Evolutionary conservation across 169 alveolate species (phyloP).

Genomic region (Plasmodium gonderi): DNA sequence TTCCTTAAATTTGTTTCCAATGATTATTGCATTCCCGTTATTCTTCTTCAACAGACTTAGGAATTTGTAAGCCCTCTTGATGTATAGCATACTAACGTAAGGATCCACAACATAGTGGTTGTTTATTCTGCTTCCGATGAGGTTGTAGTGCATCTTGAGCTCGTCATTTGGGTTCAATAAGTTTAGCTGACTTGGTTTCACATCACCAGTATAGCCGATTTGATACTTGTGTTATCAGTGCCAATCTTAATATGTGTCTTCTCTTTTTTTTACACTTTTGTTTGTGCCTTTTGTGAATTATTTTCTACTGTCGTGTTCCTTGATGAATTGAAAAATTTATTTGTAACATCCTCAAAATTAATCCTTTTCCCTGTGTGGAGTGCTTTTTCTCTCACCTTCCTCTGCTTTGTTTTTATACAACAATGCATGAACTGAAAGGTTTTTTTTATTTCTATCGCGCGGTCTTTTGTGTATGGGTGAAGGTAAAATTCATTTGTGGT

Average conservation of each 20-base stretch:
- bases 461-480: too few species aligned
- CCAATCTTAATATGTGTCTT: too few species aligned
- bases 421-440: too few species aligned
- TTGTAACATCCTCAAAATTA: too few species aligned
- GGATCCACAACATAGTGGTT: conserved; percentile 83
- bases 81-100: conserved; percentile 79
- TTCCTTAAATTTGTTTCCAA: conserved; percentile 79
- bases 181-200: too few species aligned
- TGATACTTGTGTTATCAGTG: too few species aligned
- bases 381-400: background rate
- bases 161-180: background rate
- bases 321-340: too few species aligned
- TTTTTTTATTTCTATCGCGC: too few species aligned
- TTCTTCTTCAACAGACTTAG: conserved; percentile 77
- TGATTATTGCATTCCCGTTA: conserved; percentile 77
- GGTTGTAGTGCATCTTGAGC: conserved; percentile 46
- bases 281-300: background rate
- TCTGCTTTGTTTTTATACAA: too few species aligned
- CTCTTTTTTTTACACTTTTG: background rate
- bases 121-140: conserved; percentile 77
- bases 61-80: conserved; percentile 80
- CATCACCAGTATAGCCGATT: too few species aligned
- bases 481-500: too few species aligned
- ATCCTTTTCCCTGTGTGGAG: background rate
- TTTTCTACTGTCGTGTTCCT: background rate